Conservation (phyloP, 192 early-diverging fungal species). For the Linnemannia hyalina region DNA sequence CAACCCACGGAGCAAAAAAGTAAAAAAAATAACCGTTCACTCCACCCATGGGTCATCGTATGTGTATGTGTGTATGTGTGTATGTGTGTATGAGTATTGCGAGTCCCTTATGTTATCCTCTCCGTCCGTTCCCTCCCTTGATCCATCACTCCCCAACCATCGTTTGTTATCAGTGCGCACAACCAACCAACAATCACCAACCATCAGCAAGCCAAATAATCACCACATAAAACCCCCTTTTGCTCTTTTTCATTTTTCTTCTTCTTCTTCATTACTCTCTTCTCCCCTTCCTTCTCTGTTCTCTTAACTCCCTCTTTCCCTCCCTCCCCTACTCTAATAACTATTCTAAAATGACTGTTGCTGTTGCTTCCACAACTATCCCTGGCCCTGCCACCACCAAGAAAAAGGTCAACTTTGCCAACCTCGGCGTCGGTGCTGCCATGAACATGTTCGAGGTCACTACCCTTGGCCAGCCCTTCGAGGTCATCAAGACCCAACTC, state of each 20-base stretch:
- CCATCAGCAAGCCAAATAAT: neutral
- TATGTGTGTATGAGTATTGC: neutral
- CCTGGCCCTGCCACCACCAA: conserved; percentile 60
- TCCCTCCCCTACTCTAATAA: neutral
- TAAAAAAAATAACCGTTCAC: too few relatives aligned
- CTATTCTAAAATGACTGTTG: conserved; percentile 28
- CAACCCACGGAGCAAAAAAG: neutral
- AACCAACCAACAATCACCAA: neutral
- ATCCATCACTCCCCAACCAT: conserved; percentile 4
- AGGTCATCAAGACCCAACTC: conserved; percentile 96
- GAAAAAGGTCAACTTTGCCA: conserved; percentile 88
- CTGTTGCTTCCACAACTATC: conserved; percentile 23
- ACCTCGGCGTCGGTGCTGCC: conserved; percentile 90
- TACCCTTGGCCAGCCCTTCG: conserved; percentile 95
- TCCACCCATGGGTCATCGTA: neutral
- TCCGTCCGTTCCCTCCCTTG: neutral
- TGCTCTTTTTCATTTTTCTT: neutral
- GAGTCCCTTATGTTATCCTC: neutral
- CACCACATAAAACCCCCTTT: neutral
- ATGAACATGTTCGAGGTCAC: conserved; percentile 93
- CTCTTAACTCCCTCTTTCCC: neutral
- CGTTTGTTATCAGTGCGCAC: conserved; percentile 3
- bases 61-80: neutral
- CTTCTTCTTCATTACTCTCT: conserved; percentile 2
- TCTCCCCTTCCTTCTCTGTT: neutral